phyloP scores from a whole-genome alignment of 768 basidiomycete species.

The Hypholoma sublateritium region DNA sequence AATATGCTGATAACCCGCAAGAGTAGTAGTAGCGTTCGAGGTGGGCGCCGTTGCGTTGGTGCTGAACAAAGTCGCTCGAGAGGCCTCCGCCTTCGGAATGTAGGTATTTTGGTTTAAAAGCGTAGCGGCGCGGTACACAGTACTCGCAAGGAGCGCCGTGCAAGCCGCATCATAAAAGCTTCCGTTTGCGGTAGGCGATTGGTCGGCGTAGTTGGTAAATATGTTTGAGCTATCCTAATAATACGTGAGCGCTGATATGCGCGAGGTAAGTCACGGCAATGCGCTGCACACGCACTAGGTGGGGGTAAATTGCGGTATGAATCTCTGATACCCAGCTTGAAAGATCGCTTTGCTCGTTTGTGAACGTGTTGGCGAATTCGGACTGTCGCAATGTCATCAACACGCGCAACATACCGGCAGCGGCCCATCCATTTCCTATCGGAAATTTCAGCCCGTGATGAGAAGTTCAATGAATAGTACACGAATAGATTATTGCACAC shows the following conservation, averaged over 20 bases:
- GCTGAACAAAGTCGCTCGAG: slow-evolving; percentile 40
- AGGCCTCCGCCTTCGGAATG: slow-evolving; percentile 59
- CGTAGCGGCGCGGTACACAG: slow-evolving; percentile 72
- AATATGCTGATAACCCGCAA: slow-evolving; percentile 17
- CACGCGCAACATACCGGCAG: slow-evolving; percentile 84
- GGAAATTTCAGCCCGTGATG: too few relatives aligned
- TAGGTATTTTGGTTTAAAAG: slow-evolving; percentile 47
- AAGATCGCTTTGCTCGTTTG: slow-evolving; percentile 56
- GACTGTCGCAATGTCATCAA: slow-evolving; percentile 71
- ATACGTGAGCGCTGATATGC: background rate
- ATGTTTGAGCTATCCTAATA: slow-evolving; percentile 44
- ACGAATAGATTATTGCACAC: slow-evolving; percentile 30
- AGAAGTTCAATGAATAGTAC: background rate
- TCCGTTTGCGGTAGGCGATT: slow-evolving; percentile 31
- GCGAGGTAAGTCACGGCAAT: too few relatives aligned
- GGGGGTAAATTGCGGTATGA: slow-evolving; percentile 62
- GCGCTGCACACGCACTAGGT: slow-evolving; percentile 42
- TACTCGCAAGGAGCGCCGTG: slow-evolving; percentile 72
- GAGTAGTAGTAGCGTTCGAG: slow-evolving; percentile 13
- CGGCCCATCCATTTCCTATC: slow-evolving; percentile 86
- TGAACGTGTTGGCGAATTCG: slow-evolving; percentile 46
- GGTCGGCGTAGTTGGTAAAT: slow-evolving; percentile 74
- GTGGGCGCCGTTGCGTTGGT: slow-evolving; percentile 17
- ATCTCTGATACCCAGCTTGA: slow-evolving; percentile 70
- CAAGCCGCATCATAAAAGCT: slow-evolving; percentile 75